These are phyloP conservation scores for Amylocystis lapponica DNA, from an alignment of 768 basidiomycete species.

Conservation along the genomic window DNA sequence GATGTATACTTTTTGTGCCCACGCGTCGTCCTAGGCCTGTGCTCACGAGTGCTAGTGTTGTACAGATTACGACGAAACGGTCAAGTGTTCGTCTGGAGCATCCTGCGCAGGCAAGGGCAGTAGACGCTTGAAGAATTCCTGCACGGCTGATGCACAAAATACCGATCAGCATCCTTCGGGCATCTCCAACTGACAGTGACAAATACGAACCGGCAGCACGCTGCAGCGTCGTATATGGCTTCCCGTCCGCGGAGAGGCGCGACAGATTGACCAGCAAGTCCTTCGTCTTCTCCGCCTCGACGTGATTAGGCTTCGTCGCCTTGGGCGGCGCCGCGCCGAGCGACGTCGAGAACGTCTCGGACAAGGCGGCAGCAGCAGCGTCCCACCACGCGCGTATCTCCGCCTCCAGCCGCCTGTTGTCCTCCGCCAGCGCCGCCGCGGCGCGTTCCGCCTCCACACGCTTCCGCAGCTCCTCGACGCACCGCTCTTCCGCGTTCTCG, in stretches of 20 bases:
- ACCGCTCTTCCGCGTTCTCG: slow-evolving; percentile 26
- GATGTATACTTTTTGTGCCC: no score
- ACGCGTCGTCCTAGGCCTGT: no score
- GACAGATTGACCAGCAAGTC: no score
- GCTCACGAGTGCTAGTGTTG: no score
- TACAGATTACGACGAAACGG: no score
- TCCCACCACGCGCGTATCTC: slow-evolving; percentile 11
- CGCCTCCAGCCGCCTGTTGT: slow-evolving; percentile 11
- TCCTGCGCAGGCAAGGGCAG: not conserved
- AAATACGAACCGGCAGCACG: slow-evolving; percentile 4
- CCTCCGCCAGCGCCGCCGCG: slow-evolving; percentile 10
- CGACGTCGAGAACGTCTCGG: slow-evolving; percentile 7
- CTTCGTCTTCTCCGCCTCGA: not conserved
- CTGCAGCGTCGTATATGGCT: not conserved
- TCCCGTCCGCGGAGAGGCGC: no score
- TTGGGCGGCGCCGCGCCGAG: not conserved
- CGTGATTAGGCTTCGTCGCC: not conserved
- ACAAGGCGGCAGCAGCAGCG: slow-evolving; percentile 13
- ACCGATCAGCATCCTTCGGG: not conserved
- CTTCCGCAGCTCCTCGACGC: slow-evolving; percentile 25
- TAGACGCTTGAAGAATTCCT: not conserved
- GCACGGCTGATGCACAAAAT: slow-evolving; percentile 4
- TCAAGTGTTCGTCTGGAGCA: not conserved
- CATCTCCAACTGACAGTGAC: not conserved
- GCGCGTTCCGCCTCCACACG: slow-evolving; percentile 27